phyloP scores from a whole-genome alignment of 345 rosid species.

The Angophora floribunda region DNA sequence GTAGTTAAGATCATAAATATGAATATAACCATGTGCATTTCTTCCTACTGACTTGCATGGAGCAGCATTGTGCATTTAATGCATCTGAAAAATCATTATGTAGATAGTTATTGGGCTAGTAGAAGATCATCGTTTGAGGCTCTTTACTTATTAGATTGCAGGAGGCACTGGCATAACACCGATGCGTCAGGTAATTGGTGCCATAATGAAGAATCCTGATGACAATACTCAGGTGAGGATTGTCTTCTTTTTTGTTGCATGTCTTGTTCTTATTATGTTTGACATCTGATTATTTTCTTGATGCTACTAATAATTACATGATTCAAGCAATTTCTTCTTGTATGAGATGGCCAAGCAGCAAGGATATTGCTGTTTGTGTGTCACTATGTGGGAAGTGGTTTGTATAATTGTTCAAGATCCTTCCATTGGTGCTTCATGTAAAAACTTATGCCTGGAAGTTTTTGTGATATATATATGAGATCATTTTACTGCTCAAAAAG shows the following conservation, averaged over 20 bases:
- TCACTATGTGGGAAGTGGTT: not conserved
- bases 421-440: not conserved
- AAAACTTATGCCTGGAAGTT: not conserved
- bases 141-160: conserved; percentile 44
- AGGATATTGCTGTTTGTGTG: not conserved
- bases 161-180: conserved; percentile 98
- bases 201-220: conserved; percentile 74
- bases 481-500: not conserved
- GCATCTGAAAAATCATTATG: not conserved
- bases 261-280: not conserved
- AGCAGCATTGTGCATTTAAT: not conserved
- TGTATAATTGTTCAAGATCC: not conserved
- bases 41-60: not conserved
- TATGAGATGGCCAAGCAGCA: not conserved
- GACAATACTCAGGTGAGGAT: conserved; percentile 77
- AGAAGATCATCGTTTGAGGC: not conserved
- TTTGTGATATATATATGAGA: not conserved
- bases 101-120: not conserved
- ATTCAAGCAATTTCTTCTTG: not conserved
- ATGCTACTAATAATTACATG: not conserved
- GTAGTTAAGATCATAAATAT: not conserved
- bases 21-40: not conserved
- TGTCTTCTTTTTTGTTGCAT: not conserved
- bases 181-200: conserved; percentile 93
- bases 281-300: not conserved